phyloP scores from a whole-genome alignment of 352 stramenopile species.

The Phytophthora palmivora region DNA sequence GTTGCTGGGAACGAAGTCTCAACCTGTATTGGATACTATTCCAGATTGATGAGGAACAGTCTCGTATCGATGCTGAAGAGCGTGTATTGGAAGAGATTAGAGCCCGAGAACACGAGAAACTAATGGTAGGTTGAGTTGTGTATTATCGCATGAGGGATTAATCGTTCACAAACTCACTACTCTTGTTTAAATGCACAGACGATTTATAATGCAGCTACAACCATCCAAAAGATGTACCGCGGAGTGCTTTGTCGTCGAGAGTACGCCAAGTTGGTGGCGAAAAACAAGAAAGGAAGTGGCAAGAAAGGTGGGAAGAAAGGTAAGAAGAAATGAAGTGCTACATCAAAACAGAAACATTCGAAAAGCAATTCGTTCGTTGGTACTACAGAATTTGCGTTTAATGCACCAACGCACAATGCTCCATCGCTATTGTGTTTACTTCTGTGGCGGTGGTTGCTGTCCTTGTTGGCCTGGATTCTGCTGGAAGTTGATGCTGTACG shows the following conservation, averaged over 20 bases:
- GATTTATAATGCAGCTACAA: conserved; percentile 72
- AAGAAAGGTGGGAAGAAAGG: conserved; percentile 58
- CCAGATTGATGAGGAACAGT: conserved; percentile 87
- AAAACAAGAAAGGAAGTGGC: conserved; percentile 83
- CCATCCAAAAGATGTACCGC: conserved; percentile 87
- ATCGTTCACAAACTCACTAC: neutral
- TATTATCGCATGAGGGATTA: neutral
- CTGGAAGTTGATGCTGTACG: conserved; percentile 97
- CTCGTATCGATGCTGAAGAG: conserved; percentile 84
- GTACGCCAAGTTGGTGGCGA: conserved; percentile 77
- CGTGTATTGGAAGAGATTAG: conserved; percentile 74
- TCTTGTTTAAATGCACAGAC: conserved; percentile 40
- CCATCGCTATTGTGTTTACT: conserved; percentile 10
- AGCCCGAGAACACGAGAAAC: conserved; percentile 73
- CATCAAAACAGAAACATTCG: no score
- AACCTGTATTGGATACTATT: conserved; percentile 3
- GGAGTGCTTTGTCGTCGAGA: conserved; percentile 69
- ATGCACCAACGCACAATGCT: conserved; percentile 6
- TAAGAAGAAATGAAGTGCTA: conserved; percentile 33
- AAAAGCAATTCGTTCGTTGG: no score
- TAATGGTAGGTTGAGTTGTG: conserved; percentile 52
- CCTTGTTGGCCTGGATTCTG: conserved; percentile 53
- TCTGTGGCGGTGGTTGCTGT: conserved; percentile 9
- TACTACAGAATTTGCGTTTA: conserved; percentile 14
- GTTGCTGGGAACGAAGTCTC: neutral